These are phyloP conservation scores for Aspergillus japonicus DNA, from an alignment of 2,329 filamentous ascomycete species.

Conservation along the genomic window DNA sequence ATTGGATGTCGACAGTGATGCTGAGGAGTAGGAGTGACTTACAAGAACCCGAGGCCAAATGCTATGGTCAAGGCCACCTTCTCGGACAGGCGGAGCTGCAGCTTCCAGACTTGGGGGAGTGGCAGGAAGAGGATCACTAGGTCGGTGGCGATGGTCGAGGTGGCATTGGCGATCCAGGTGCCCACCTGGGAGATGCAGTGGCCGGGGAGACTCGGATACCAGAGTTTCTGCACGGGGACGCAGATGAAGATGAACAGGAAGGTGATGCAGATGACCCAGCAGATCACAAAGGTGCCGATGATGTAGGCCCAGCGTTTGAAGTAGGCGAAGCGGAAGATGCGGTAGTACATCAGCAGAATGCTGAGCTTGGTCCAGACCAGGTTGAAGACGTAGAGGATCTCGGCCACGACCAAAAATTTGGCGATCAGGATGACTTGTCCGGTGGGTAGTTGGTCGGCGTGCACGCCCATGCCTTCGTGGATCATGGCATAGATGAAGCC, in stretches of 20 bases:
- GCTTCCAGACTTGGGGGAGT: constrained; percentile 29
- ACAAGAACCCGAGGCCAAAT: constrained; percentile 28
- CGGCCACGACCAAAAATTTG: constrained; percentile 40
- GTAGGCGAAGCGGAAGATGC: constrained; percentile 28
- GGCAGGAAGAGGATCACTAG: constrained; percentile 27
- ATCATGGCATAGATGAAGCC: constrained; percentile 53
- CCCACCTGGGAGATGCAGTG: constrained; percentile 29
- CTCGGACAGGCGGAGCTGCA: constrained; percentile 24
- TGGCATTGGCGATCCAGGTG: constrained; percentile 29
- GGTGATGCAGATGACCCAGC: constrained; percentile 29
- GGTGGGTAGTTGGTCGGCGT: constrained; percentile 42
- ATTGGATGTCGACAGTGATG: too few relatives aligned
- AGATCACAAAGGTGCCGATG: constrained; percentile 25
- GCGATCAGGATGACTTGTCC: constrained; percentile 32
- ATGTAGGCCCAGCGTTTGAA: constrained; percentile 30
- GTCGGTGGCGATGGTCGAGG: constrained; percentile 26
- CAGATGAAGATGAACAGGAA: constrained; percentile 32
- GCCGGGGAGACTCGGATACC: constrained; percentile 26
- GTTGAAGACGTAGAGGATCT: constrained; percentile 41
- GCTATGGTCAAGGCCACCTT: constrained; percentile 24
- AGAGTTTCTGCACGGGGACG: constrained; percentile 30
- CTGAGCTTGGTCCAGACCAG: constrained; percentile 30
- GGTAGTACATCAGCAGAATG: constrained; percentile 31
- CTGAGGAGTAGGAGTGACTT: background rate
- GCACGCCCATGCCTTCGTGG: constrained; percentile 48